Evolutionary conservation across 2,329 filamentous ascomycete genomes (phyloP).

Genomic region (Aspergillus sp.): DNA sequence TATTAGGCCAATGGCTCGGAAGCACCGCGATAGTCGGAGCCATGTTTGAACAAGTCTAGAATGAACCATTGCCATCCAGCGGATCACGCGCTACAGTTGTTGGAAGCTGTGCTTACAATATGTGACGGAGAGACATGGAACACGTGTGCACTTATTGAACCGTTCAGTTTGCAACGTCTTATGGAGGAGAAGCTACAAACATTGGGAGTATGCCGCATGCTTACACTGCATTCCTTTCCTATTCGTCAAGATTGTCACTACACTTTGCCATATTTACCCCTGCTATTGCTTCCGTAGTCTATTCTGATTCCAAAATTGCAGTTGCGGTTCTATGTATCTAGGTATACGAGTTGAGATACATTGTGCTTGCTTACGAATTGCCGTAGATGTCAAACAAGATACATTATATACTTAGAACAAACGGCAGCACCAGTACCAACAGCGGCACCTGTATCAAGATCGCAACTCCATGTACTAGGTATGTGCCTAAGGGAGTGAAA

Average conservation of each 20-base stretch:
- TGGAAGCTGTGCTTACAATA: background rate
- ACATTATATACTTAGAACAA: too few relatives aligned
- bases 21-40: slow-evolving; percentile 30
- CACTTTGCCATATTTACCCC: background rate
- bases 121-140: background rate
- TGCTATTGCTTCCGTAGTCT: background rate
- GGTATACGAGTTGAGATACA: too few relatives aligned
- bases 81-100: background rate
- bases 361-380: too few relatives aligned
- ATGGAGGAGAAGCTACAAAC: background rate
- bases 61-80: background rate
- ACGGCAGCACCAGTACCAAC: too few relatives aligned
- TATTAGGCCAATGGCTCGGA: slow-evolving; percentile 62
- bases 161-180: background rate
- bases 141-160: background rate
- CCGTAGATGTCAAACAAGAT: too few relatives aligned
- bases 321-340: background rate
- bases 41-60: background rate
- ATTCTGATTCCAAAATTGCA: background rate
- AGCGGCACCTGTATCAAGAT: too few relatives aligned
- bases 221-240: background rate
- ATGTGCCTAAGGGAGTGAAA: too few relatives aligned
- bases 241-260: background rate
- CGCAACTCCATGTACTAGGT: too few relatives aligned
- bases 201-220: background rate